Percentiles rank a stretch among this genome's conserved stretches.
Conservation (phyloP, 2,329 filamentous ascomycete species). For the Aureobasidium mangrovei region DNA sequence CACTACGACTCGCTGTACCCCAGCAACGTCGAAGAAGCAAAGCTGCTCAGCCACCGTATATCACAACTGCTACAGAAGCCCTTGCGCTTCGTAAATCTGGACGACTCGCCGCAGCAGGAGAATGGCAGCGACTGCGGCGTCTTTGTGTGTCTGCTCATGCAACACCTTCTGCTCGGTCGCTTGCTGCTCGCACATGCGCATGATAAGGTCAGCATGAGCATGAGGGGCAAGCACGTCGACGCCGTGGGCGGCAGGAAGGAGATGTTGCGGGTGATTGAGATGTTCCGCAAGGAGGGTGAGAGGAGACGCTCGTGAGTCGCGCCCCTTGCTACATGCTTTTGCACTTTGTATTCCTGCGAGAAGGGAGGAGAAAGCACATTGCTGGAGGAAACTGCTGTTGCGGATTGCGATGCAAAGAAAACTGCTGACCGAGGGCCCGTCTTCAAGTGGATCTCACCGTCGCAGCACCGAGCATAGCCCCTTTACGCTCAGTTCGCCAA, state of each 20-base stretch:
- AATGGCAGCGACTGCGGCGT: constrained; percentile 93
- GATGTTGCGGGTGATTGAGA: constrained; percentile 84
- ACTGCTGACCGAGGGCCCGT: neutral
- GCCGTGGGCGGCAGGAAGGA: constrained; percentile 73
- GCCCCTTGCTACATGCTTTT: neutral
- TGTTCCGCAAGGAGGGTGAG: constrained; percentile 77
- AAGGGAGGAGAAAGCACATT: neutral
- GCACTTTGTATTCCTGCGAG: neutral
- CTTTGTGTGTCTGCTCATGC: constrained; percentile 92
- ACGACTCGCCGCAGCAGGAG: constrained; percentile 82
- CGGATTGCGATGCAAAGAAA: too few relatives aligned
- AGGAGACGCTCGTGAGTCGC: constrained; percentile 67
- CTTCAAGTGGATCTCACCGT: neutral
- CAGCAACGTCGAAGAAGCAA: constrained; percentile 67
- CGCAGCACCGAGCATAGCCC: constrained; percentile 4
- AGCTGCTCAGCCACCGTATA: constrained; percentile 60
- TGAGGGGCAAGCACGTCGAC: constrained; percentile 77
- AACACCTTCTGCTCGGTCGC: constrained; percentile 78
- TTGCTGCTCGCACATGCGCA: constrained; percentile 69
- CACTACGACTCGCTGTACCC: constrained; percentile 86
- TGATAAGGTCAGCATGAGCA: constrained; percentile 90
- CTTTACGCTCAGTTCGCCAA: neutral
- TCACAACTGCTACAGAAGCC: constrained; percentile 56
- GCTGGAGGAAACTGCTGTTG: neutral
- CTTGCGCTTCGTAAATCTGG: constrained; percentile 69